Evolutionary conservation across 1,139 yeast genomes (phyloP), one percentile per base, ranked within the genome.

Genomic region (Pichia cactophila): DNA sequence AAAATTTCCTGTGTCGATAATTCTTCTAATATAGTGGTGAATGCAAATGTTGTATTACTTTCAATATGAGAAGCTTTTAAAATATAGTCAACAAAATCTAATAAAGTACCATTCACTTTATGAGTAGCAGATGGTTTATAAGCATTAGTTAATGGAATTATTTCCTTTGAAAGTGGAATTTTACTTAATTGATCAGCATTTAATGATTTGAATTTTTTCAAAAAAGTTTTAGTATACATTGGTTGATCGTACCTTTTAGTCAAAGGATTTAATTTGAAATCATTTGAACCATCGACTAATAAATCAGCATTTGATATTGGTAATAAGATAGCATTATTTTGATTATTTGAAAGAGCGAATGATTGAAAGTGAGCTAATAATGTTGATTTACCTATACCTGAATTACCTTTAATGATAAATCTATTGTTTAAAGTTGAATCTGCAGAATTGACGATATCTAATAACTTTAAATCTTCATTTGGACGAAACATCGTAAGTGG

Each of bases 301-400:
- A 71, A 67, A 44, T 74, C 78, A 1, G 89, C 82, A 54, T 81
- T 71, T 31, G 88, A 80, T 29, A 90, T 68, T 52, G 87, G 88
- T 45, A 90, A 62, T 4, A 86, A 69, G 20, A 87, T 70, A 23
- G 77, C 72, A n/a, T 50, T 43, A 14, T 46, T 43, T 11, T 42
- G 42, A 11, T 55, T 51, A 5, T 53, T 29, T 1, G 51, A 44
- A 4, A 60, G 39, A 5, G 81, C 80, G 42, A 76, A 61, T 0
- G 92, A 83, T 50, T 85, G 84, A 1, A 83, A 73, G 64, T 90
- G 96, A 0, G 92, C 69, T 46, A 90, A 60, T 40, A 84, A 65
- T 0, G 89, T 79, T 3, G 92, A 78, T 69, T 90, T 90, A 11
- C 97, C 97, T 11, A 77, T 74, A 44, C 96, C 96, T 45, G 78